Base-by-base conservation (phyloP, 805 yeast genomes). In the Brettanomyces naardenensis region DNA sequence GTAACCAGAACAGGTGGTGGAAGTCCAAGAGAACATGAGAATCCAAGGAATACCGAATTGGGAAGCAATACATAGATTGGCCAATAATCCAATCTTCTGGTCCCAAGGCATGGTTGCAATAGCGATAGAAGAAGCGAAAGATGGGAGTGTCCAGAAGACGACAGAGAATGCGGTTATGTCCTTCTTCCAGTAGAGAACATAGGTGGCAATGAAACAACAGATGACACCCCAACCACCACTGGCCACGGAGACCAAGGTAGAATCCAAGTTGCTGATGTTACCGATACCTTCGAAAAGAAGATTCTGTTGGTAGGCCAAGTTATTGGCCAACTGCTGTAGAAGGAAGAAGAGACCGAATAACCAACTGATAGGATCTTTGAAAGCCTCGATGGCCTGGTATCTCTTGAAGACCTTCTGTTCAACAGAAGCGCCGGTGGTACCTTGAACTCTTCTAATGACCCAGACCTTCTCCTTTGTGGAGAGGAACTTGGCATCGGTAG, bases 221-320 rank as follows among this genome's bases (percentile, higher is more conserved):
- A 65, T 36, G 7, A 62, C 64, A 7, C 70, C 66, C 44, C 62
- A 73, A 1, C 75, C 76, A 44, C 74, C 70, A 29, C 70, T 58
- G 0, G 77, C 80, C 32, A 70, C 77, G 10, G 73, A 64, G 4
- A 73, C 76, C 31, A 74, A 57, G 0, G 78, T 72, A 1, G 79
- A 63, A 42, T 61, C 66, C 47, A 70, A 55, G 41, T 58, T 65
- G 17, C 62, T 53, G 23, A 61, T 57, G 34, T 43, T 36, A 23
- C 66, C 66, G 49, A 75, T 60, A 36, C 63, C 63, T 26, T 58
- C 64, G 41, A 64, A 75, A 21, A 75, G 49, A 31, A 73, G 45
- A 32, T 69, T 69, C 41, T 71, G 75, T 46, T 74, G 80, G 45
- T 70, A 74, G 4, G 73, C 59, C 37, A 74, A 52, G 48, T 71